Evolutionary conservation across 2,329 filamentous ascomycete genomes (phyloP), one percentile per base, ranked within the genome.

Genomic region (Penicillium corylophilum): DNA sequence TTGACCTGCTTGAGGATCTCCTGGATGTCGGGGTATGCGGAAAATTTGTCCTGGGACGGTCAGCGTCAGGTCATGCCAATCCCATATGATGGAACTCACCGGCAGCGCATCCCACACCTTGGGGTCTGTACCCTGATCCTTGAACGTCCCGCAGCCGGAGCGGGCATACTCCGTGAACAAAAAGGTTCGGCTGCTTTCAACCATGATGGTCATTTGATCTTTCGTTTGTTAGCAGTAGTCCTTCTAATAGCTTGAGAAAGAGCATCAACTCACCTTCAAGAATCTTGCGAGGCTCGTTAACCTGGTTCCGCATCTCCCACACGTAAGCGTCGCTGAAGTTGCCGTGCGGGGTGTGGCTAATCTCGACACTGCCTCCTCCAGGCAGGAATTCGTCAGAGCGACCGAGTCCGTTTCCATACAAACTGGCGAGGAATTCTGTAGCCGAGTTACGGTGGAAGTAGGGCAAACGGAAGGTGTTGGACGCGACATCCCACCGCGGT

Each of bases 371-470:
- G 16, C 64, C 61, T 3, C 64, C 64, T 4, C 64, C 64, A 3
- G 64, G 64, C 16, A 61, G 16, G 35, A 67, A 65, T 8, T 66
- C 61, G n/a, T 63, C 62, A 0, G 64, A 65, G 1, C 63, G 56
- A 15, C 64, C 64, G 5, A 66, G 40, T 23, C 64, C 64, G 43
- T 54, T 64, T 7, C 64, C 64, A 39, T 66, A 67, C n/a, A 67
- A 26, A 38, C 59, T 13, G 58, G 54, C 54, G 26, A 54, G 40
- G 35, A 57, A 53, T 67, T 87, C 84, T 51, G 78, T 81, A 75
- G 85, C 85, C 13, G 81, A 84, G 74, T 86, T 87, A 62, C 84
- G 79, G 71, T 89, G 86, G 73, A 86, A 89, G 78, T 85, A 89
- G 0, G 87, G 86, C 22, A 85, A 84, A 5, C 86, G 81, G 76